Evolutionary conservation across 805 yeast genomes (phyloP).

Genomic region (Candida stauntonica): DNA sequence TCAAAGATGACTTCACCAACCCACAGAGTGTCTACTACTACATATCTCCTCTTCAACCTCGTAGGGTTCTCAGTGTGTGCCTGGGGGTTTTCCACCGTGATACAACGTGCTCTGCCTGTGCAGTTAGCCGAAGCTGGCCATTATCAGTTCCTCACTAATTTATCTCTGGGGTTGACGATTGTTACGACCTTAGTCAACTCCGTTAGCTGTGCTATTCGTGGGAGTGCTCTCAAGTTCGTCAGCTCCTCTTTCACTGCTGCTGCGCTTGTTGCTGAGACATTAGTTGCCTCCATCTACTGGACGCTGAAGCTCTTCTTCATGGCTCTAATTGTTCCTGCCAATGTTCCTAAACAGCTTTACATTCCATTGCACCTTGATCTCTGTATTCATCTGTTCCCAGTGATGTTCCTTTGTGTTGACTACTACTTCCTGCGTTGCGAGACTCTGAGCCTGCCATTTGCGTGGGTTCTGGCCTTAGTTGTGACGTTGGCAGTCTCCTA

Average conservation of each 20-base stretch:
- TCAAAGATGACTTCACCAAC: neutral
- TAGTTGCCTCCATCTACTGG: slow-evolving; percentile 69
- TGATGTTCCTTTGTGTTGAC: slow-evolving; percentile 46
- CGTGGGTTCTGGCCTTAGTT: slow-evolving; percentile 38
- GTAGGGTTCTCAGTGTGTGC: slow-evolving; percentile 4
- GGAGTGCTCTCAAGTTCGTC: neutral
- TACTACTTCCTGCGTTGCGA: slow-evolving; percentile 48
- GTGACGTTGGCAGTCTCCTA: slow-evolving; percentile 41
- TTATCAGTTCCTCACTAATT: slow-evolving; percentile 67
- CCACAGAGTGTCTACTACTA: neutral
- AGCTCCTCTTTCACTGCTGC: slow-evolving; percentile 36
- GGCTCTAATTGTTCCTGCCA: slow-evolving; percentile 40
- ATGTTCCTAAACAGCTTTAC: slow-evolving; percentile 22
- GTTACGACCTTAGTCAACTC: slow-evolving; percentile 36
- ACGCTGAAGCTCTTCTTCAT: slow-evolving; percentile 51
- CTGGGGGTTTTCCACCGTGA: slow-evolving; percentile 2
- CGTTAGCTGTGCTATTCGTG: slow-evolving; percentile 31
- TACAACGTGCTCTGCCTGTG: slow-evolving; percentile 38
- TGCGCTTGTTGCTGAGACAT: slow-evolving; percentile 52
- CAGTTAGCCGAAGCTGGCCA: slow-evolving; percentile 55
- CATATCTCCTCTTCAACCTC: neutral
- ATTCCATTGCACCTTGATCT: slow-evolving; percentile 52
- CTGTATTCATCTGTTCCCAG: slow-evolving; percentile 57
- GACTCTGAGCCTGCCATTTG: slow-evolving; percentile 34
- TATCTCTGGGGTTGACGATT: slow-evolving; percentile 48